A percentile compares a stretch with the other conserved stretches of the same genome.
These are phyloP conservation scores for Prunella vulgaris DNA, from an alignment of 257 asterid genomes.

Conservation along the genomic window DNA sequence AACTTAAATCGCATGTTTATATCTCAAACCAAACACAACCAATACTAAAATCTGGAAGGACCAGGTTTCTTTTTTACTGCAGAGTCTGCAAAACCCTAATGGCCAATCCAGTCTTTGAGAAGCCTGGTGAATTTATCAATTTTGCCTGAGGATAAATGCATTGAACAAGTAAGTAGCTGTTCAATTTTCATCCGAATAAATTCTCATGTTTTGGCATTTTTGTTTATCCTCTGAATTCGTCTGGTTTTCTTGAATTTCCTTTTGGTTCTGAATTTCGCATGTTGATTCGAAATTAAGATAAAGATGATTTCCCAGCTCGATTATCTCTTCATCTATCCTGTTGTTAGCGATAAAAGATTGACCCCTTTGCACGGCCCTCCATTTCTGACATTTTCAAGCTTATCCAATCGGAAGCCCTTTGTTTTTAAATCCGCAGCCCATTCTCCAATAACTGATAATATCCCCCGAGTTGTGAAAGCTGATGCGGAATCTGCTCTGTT, in stretches of 20 bases:
- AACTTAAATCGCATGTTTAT: no score
- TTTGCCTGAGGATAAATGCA: conserved; percentile 2
- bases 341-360: conserved; percentile 1
- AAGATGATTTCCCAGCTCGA: conserved; percentile 36
- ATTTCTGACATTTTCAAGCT: conserved; percentile 16
- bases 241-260: neutral
- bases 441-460: conserved; percentile 11
- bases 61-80: neutral
- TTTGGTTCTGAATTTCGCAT: conserved; percentile 13
- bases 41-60: neutral
- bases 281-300: conserved; percentile 33
- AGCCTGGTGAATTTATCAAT: neutral
- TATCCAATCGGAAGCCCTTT: conserved; percentile 13
- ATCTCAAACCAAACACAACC: no score
- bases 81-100: conserved; percentile 22
- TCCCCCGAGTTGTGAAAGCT: conserved; percentile 35
- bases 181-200: neutral
- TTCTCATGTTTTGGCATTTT: neutral
- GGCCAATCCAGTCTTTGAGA: neutral
- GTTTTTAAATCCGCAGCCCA: conserved; percentile 31
- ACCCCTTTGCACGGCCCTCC: conserved; percentile 22
- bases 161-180: neutral
- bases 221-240: neutral
- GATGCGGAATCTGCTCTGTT: conserved; percentile 78
- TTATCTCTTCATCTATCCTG: conserved; percentile 15